Conservation (phyloP, 306 rosid genomes). For the Cicer judaicum region DNA sequence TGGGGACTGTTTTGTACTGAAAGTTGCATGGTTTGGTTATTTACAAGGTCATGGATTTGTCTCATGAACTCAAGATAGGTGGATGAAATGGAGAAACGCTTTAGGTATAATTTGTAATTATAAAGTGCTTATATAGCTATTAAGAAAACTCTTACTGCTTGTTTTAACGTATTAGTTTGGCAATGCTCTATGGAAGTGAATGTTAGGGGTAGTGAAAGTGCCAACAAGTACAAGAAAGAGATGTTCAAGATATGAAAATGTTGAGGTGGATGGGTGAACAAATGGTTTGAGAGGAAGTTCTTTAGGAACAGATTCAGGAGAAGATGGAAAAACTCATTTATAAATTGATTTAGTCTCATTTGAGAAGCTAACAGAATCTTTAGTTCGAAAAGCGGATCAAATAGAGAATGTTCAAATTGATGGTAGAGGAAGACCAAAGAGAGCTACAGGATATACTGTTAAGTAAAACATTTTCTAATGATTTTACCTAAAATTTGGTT, state of each 20-base stretch:
- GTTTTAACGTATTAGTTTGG: not conserved
- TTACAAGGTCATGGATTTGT: not conserved
- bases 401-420: conserved; percentile 1
- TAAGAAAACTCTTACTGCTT: not conserved
- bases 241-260: not conserved
- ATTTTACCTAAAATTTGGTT: not conserved
- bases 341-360: not conserved
- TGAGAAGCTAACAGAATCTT: not conserved
- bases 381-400: not conserved
- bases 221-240: not conserved
- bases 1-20: not conserved
- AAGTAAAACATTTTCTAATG: not conserved
- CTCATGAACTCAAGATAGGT: conserved; percentile 5
- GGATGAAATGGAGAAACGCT: not conserved
- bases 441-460: not conserved
- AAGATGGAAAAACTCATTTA: not conserved
- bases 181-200: not conserved
- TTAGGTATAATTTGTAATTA: not conserved
- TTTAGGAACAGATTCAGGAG: not conserved
- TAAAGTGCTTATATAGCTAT: not conserved
- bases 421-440: conserved; percentile 13
- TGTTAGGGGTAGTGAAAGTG: conserved; percentile 12
- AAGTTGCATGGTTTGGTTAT: conserved; percentile 4
- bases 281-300: not conserved
- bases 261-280: not conserved